phyloP scores from a whole-genome alignment of 2,329 filamentous ascomycete genomes.

The Periglandula ipomoeae region DNA sequence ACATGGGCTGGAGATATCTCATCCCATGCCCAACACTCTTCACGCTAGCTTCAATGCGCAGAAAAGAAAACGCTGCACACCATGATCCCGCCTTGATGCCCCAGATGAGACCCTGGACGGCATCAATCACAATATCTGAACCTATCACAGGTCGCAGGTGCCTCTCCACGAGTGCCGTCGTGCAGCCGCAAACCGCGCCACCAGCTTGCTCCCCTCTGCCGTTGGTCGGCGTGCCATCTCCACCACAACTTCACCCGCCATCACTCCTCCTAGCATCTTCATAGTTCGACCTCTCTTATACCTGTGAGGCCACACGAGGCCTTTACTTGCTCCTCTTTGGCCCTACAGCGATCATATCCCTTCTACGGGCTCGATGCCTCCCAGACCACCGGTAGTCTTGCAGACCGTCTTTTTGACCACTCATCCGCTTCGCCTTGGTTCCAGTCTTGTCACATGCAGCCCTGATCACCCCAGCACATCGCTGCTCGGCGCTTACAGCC shows the following conservation, averaged over 20 bases:
- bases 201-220: background rate
- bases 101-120: background rate
- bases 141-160: background rate
- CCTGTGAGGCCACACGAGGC: background rate
- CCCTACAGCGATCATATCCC: background rate
- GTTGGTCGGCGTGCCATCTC: background rate
- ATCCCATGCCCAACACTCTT: background rate
- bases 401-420: constrained; percentile 1
- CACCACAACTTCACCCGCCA: background rate
- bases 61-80: background rate
- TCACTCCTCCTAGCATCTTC: background rate
- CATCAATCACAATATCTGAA: background rate
- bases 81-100: background rate
- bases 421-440: background rate
- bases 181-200: background rate
- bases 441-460: constrained; percentile 7
- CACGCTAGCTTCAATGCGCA: no score
- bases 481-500: constrained; percentile 4
- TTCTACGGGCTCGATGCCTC: background rate
- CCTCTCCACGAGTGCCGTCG: background rate
- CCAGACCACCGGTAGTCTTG: background rate
- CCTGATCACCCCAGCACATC: constrained; percentile 4
- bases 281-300: background rate
- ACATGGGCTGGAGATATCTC: background rate
- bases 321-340: background rate